Evolutionary conservation across 768 basidiomycete genomes (phyloP).

Genomic region (Steccherinum ochraceum): DNA sequence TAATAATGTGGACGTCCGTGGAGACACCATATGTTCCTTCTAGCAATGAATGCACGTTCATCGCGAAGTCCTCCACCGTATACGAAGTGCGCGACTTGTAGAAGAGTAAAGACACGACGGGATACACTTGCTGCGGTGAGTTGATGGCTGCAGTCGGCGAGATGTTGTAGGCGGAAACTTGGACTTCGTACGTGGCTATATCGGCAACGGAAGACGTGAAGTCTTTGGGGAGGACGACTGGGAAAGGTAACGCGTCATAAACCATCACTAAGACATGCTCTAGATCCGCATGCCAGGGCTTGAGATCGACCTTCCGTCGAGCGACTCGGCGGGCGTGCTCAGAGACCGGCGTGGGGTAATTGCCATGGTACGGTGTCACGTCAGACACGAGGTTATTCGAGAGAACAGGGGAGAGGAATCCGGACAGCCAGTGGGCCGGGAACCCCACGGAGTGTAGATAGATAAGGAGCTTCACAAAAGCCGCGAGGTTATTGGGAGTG

Average conservation of each 20-base stretch:
- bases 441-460: constrained; percentile 28
- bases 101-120: not conserved
- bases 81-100: not conserved
- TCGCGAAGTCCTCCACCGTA: not conserved
- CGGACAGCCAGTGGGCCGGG: constrained; percentile 31
- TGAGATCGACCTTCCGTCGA: constrained; percentile 11
- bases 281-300: constrained; percentile 20
- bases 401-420: constrained; percentile 22
- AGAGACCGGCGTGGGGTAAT: constrained; percentile 22
- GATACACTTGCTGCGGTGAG: not conserved
- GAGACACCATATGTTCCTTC: not conserved
- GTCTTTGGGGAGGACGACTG: constrained; percentile 6
- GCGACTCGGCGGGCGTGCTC: constrained; percentile 12
- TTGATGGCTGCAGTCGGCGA: not conserved
- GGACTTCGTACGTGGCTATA: constrained; percentile 8
- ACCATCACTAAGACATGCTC: constrained; percentile 16
- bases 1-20: not conserved
- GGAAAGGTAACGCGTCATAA: constrained; percentile 16
- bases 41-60: not conserved
- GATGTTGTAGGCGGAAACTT: not conserved
- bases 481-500: constrained; percentile 28
- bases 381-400: constrained; percentile 21
- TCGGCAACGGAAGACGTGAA: constrained; percentile 12
- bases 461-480: constrained; percentile 26
- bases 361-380: constrained; percentile 19